Percentiles rank a stretch among this genome's conserved stretches.
These are phyloP conservation scores for Syzygium aqueum DNA, from an alignment of 345 rosid species.

Conservation along the genomic window DNA sequence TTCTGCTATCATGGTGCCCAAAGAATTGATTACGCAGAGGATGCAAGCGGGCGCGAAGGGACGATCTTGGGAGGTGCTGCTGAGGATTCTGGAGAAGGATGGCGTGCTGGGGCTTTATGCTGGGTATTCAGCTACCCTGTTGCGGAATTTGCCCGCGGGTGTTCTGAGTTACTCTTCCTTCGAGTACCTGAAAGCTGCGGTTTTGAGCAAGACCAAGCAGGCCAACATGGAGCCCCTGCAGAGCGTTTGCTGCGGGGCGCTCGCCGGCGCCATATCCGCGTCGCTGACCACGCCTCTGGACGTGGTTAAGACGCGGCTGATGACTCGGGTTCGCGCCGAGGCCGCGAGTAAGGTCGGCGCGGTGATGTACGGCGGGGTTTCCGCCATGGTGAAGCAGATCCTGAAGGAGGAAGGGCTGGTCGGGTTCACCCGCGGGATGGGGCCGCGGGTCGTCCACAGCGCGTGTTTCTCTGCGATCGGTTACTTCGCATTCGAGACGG, in stretches of 20 bases:
- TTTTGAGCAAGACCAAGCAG: conserved; percentile 52
- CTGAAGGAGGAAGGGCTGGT: conserved; percentile 87
- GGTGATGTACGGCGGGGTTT: conserved; percentile 53
- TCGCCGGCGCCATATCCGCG: conserved; percentile 94
- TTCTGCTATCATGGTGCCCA: conserved; percentile 91
- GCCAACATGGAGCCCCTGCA: conserved; percentile 67
- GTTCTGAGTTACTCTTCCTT: conserved; percentile 87
- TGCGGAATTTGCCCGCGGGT: conserved; percentile 89
- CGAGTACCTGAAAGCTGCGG: conserved; percentile 78
- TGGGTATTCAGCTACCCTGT: conserved; percentile 80
- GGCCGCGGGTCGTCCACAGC: conserved; percentile 85
- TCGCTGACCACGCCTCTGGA: conserved; percentile 83
- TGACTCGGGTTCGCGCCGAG: conserved; percentile 67
- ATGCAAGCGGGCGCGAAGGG: conserved; percentile 93
- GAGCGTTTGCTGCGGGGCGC: conserved; percentile 80
- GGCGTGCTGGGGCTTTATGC: conserved; percentile 86
- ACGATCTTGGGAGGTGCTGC: conserved; percentile 65
- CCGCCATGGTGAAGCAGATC: conserved; percentile 59
- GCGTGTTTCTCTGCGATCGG: conserved; percentile 88
- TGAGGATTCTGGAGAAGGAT: conserved; percentile 70
- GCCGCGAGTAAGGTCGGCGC: conserved; percentile 40
- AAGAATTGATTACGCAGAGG: conserved; percentile 81
- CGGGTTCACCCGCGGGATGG: conserved; percentile 79
- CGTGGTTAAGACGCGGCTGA: conserved; percentile 89
- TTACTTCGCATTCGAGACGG: conserved; percentile 94